Evolutionary conservation across 1,284 basidiomycete genomes (phyloP).

Genomic region (Leucoagaricus sp.): DNA sequence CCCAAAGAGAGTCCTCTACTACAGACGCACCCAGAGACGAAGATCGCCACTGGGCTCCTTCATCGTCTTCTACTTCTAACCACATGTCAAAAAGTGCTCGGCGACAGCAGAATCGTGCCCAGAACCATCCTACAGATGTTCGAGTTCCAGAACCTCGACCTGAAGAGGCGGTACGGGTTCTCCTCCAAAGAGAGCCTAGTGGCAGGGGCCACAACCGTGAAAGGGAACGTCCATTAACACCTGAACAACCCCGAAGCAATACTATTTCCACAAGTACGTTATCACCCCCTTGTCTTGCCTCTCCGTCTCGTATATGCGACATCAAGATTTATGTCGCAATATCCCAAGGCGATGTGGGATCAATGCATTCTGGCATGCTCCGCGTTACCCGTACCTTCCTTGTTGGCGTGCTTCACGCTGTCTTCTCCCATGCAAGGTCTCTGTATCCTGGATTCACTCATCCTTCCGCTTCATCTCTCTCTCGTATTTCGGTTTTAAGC

Average conservation of each 20-base stretch:
- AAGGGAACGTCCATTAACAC: constrained; percentile 26
- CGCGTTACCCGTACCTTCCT: constrained; percentile 17
- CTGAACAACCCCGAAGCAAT: constrained; percentile 37
- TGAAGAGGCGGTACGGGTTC: constrained; percentile 7
- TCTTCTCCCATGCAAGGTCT: constrained; percentile 26
- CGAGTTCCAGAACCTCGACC: not conserved
- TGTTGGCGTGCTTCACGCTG: constrained; percentile 26
- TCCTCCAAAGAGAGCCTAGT: constrained; percentile 20
- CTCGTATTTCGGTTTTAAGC: constrained; percentile 33
- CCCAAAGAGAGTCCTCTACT: constrained; percentile 28
- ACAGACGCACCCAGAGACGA: constrained; percentile 23
- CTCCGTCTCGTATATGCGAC: constrained; percentile 21
- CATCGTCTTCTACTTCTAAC: constrained; percentile 15
- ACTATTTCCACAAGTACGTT: constrained; percentile 73
- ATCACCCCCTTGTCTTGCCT: constrained; percentile 59
- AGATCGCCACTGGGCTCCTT: constrained; percentile 31
- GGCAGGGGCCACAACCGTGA: constrained; percentile 27
- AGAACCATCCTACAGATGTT: constrained; percentile 8
- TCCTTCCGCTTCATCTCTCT: constrained; percentile 11
- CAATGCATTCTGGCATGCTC: constrained; percentile 9
- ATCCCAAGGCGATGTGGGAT: constrained; percentile 10
- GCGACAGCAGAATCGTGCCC: constrained; percentile 9
- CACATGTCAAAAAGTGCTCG: constrained; percentile 15
- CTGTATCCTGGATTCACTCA: constrained; percentile 20
- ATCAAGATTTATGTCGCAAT: constrained; percentile 15